Evolutionary conservation across 2,329 filamentous ascomycete genomes (phyloP), one percentile per base, ranked within the genome.

Genomic region (Claviceps sp.): DNA sequence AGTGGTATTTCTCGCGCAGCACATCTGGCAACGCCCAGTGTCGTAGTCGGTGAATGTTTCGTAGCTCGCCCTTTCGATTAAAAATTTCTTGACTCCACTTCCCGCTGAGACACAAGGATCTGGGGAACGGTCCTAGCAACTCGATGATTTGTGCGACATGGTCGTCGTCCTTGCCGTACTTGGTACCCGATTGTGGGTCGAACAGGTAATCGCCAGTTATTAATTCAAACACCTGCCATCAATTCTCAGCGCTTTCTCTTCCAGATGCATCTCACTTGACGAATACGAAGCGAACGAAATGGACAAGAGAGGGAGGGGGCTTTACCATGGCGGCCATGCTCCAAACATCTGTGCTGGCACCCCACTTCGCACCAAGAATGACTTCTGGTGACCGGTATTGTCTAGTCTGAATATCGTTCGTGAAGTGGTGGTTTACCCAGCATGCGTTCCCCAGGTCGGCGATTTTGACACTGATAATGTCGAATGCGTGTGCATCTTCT

Each of bases 41-140:
- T 50, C 93, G 86, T 57, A 98, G 78, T 45, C 93, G 82, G 68
- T 97, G 93, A 61, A 98, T 98, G 71, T 98, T 97, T 54, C 93
- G 87, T 40, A 98, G 79, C 67, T 98, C 93, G 60, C 93, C 93
- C 69, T 95, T 95, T 59, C 93, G 83, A 67, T 96, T 97, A 75
- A 98, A 98, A 57, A 98, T 98, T 67, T 97, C 93, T 68, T 96
- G 91, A 14, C 85, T 90, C 93, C 93, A 97, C 70, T 96, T 96
- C 50, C 93, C 93, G 1, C 87, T 85, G 51, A 95, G 78, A 68
- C 89, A 96, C 48, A 97, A 78, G 4, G 87, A 87, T 67, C 95
- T 94, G 51, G 93, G 91, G 65, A 97, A 97, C 1, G 86, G 84
- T 8, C 93, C 93, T 17, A 98, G 81, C 5, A 98, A 78, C 69